These are phyloP conservation scores for Cryphonectria naterciae DNA, from an alignment of 2,329 filamentous ascomycete species.

Conservation along the genomic window DNA sequence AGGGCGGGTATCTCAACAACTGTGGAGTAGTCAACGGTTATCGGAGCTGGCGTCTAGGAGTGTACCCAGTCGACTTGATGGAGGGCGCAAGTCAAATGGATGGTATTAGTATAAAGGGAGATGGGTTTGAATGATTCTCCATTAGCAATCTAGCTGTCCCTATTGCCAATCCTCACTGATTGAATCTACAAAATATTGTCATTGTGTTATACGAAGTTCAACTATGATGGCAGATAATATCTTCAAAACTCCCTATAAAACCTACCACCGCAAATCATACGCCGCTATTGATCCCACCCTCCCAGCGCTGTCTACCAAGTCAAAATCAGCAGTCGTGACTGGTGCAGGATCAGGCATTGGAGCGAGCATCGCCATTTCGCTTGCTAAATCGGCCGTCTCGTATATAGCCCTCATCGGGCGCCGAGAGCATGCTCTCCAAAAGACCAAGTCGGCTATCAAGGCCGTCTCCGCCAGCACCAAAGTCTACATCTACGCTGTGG, in stretches of 20 bases:
- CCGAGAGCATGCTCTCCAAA: neutral
- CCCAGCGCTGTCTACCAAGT: slow-evolving; percentile 16
- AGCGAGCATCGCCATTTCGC: slow-evolving; percentile 3
- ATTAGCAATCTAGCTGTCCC: neutral
- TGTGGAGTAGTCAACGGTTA: neutral
- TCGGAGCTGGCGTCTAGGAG: neutral
- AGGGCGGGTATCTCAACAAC: neutral
- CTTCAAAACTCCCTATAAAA: slow-evolving; percentile 10
- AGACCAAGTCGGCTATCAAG: neutral
- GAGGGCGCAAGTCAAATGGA: neutral
- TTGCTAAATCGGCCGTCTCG: slow-evolving; percentile 13
- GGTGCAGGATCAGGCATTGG: slow-evolving; percentile 16
- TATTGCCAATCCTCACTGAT: neutral
- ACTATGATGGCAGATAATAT: neutral
- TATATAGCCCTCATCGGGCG: slow-evolving; percentile 6
- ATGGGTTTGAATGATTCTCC: neutral
- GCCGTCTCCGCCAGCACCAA: neutral
- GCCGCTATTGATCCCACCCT: slow-evolving; percentile 13
- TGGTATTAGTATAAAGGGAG: neutral
- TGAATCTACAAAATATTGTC: neutral
- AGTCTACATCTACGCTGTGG: neutral
- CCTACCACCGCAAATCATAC: slow-evolving; percentile 11
- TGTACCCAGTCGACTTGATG: neutral
- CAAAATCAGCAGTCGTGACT: slow-evolving; percentile 16
- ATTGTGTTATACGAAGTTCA: neutral